Evolutionary conservation across 345 rosid species (phyloP), one percentile per base, ranked within the genome.

Genomic region (Hypericum perforatum): DNA sequence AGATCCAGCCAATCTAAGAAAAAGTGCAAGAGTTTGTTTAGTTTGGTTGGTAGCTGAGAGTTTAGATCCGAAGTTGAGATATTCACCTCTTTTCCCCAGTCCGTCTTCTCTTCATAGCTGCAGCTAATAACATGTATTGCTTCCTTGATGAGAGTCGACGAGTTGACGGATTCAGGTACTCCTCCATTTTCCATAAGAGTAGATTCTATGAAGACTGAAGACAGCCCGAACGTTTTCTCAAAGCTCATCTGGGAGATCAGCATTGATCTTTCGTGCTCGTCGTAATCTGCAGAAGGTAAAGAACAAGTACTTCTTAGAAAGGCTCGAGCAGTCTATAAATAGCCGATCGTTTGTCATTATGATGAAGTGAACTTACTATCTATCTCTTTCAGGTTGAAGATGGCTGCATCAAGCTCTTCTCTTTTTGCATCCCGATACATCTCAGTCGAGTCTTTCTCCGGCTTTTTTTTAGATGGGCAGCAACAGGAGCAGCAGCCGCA

Each of bases 81-180:
- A 11, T 40, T 54, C 53, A 91, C 96, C 92, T 92, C 98, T 88
- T 88, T 92, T 56, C 98, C 96, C 96, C 98, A 92, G 61, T 73
- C 86, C 5, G 91, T 82, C 70, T 92, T 92, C 68, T 88, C 98
- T 76, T 92, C 98, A 8, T 88, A 88, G 53, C 98, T 81, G 16
- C 96, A 88, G 66, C 96, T 72, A 58, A 92, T 92, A 64, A 88
- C 98, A 63, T 88, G 98, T 60, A 92, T 92, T 53, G 98, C 98
- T 81, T 92, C 98, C 69, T 77, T 83, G 74, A 92, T 88, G 16
- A 88, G 81, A 10, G 77, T 81, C 43, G 95, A 76, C 0, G 96
- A 78, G 70, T 88, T 80, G 46, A 59, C 89, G 41, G 98, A 85
- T 40, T 88, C 98, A 16, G 98, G 81, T 40, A 85, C 85, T 45